Percentiles rank a stretch among this genome's conserved stretches.
phyloP scores from a whole-genome alignment of 352 stramenopile species.

The Pythium brassicae region DNA sequence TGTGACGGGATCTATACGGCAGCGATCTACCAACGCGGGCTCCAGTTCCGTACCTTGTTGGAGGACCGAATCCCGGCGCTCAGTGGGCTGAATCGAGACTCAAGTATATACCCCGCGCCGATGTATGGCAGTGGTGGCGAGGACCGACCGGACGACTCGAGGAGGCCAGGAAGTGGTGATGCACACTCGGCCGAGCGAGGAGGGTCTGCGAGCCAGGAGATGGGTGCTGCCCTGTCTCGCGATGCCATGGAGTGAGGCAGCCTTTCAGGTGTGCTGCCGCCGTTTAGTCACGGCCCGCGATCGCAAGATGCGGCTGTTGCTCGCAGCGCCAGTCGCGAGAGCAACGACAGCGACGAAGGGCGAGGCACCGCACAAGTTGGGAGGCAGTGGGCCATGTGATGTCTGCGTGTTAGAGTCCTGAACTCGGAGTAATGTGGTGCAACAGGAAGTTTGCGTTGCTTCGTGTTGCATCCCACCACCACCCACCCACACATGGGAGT shows the following conservation, averaged over 20 bases:
- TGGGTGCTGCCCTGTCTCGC: too few relatives aligned
- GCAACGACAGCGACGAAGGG: neutral
- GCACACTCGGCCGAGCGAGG: neutral
- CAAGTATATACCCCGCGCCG: slow-evolving; percentile 13
- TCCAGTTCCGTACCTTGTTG: slow-evolving; percentile 5
- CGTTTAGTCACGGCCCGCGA: neutral
- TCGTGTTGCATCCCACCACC: too few relatives aligned
- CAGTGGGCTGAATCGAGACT: slow-evolving; percentile 11
- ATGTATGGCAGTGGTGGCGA: neutral
- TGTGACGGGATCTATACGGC: slow-evolving; percentile 78
- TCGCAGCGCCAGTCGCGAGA: neutral
- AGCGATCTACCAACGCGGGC: slow-evolving; percentile 25
- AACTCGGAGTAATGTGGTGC: neutral
- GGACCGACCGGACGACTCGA: neutral
- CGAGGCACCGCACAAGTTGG: neutral
- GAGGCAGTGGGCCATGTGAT: neutral
- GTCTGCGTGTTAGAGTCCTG: neutral
- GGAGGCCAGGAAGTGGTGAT: neutral
- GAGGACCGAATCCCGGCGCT: slow-evolving; percentile 13
- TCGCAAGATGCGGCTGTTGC: too few relatives aligned
- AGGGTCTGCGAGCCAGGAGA: too few relatives aligned
- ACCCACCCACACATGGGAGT: too few relatives aligned
- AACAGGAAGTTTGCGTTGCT: too few relatives aligned
- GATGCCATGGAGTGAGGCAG: neutral
- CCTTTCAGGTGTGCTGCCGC: neutral